Conservation (phyloP, 495 filamentous ascomycete species). For the Tuber microsphaerosporum region DNA sequence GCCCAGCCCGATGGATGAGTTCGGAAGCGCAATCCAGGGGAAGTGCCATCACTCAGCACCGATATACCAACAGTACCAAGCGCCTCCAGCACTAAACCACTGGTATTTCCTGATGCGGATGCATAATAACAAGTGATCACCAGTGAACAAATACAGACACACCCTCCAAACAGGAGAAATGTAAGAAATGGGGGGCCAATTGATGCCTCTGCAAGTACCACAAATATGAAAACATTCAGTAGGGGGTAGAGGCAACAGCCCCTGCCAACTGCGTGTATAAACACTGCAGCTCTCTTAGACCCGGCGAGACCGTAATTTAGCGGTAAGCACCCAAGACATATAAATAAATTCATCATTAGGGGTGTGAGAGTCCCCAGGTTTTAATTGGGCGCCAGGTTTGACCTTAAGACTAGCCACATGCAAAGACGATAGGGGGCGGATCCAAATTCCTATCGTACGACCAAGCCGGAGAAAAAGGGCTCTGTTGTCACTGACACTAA, state of each 20-base stretch:
- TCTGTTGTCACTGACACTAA: not conserved
- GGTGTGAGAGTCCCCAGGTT: not conserved
- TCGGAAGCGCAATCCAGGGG: not conserved
- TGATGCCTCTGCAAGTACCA: not conserved
- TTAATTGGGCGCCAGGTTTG: not conserved
- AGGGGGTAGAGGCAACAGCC: too few relatives aligned
- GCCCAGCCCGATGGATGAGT: not conserved
- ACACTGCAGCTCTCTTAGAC: not conserved
- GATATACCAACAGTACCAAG: not conserved
- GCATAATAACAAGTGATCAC: not conserved
- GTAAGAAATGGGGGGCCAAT: not conserved
- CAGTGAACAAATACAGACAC: not conserved
- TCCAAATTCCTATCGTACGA: not conserved
- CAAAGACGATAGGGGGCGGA: not conserved
- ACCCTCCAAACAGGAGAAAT: not conserved
- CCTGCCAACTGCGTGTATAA: not conserved
- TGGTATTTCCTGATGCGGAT: not conserved
- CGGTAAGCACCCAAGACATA: not conserved
- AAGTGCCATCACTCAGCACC: not conserved
- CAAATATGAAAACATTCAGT: not conserved
- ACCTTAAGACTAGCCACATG: not conserved
- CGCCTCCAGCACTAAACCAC: not conserved
- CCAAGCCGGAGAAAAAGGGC: not conserved
- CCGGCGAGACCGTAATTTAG: not conserved
- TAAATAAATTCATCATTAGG: not conserved